phyloP scores from a whole-genome alignment of 768 basidiomycete genomes.

The Mycena vulgaris region DNA sequence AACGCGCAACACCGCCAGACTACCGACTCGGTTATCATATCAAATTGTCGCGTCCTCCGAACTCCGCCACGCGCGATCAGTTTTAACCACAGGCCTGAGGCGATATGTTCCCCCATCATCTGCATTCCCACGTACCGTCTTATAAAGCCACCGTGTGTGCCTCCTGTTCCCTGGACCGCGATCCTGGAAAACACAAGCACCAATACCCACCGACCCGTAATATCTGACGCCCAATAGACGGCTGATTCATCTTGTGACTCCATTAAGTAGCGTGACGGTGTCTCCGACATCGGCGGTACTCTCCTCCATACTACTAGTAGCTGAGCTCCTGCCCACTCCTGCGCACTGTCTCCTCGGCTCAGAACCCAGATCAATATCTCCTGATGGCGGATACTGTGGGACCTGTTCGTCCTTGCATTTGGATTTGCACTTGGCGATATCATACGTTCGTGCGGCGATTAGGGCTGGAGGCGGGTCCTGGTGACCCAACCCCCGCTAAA shows the following conservation, averaged over 20 bases:
- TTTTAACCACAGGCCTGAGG: not conserved
- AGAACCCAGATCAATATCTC: not conserved
- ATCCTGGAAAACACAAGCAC: not conserved
- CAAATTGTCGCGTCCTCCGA: not conserved
- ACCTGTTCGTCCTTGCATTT: not conserved
- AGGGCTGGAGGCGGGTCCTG: too few relatives aligned
- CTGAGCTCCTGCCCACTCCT: not conserved
- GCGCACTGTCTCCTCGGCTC: not conserved
- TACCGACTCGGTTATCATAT: slow-evolving; percentile 1
- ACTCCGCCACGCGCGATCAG: not conserved
- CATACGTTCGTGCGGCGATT: too few relatives aligned
- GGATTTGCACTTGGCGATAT: not conserved
- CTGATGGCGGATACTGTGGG: not conserved
- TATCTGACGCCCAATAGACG: not conserved
- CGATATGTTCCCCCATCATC: not conserved
- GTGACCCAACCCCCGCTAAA: not conserved
- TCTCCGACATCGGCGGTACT: not conserved
- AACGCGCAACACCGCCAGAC: not conserved
- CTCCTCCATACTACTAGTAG: not conserved
- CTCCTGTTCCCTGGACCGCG: not conserved
- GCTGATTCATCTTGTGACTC: not conserved
- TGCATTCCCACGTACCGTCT: not conserved
- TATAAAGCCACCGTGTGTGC: slow-evolving; percentile 6
- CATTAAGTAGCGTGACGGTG: not conserved
- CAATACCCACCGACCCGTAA: not conserved